phyloP scores from a whole-genome alignment of 148 eudicot species.

The Dysphania ambrosioides region DNA sequence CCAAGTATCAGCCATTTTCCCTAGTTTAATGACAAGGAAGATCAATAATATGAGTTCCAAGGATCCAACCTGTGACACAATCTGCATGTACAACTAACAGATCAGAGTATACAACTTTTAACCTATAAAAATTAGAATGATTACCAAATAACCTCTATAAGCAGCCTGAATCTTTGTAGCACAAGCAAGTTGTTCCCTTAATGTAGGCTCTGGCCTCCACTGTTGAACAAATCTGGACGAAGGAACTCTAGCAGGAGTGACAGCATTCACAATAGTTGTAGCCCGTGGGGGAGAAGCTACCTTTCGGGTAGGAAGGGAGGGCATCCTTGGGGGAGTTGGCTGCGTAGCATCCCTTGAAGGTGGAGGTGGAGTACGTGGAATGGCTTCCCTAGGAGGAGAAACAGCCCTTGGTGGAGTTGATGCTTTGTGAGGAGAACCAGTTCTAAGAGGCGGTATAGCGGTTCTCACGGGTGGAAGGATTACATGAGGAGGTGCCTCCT shows the following conservation, averaged over 20 bases:
- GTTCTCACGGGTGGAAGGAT: conserved; percentile 36
- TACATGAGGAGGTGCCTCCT: conserved; percentile 35
- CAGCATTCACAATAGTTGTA: conserved; percentile 21
- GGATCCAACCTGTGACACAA: background rate
- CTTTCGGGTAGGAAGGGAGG: conserved; percentile 33
- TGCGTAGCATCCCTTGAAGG: conserved; percentile 4
- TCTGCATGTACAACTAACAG: background rate
- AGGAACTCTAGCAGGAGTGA: conserved; percentile 35
- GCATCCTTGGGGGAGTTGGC: conserved; percentile 7
- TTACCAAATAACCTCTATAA: conserved; percentile 76
- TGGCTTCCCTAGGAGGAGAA: conserved; percentile 33
- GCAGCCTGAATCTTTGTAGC: conserved; percentile 87
- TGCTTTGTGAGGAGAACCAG: conserved; percentile 32
- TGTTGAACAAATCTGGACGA: conserved; percentile 38
- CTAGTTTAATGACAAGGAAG: background rate
- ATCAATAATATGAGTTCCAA: background rate
- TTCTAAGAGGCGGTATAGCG: conserved; percentile 31
- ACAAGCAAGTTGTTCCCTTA: conserved; percentile 50
- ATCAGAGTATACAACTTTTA: background rate
- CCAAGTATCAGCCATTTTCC: background rate
- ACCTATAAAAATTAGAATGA: background rate
- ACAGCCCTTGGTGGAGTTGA: conserved; percentile 28
- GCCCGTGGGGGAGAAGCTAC: conserved; percentile 28
- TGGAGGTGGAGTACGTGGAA: conserved; percentile 18
- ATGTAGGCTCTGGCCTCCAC: conserved; percentile 60